Percentiles rank a stretch among this genome's conserved stretches.
Evolutionary conservation across 192 early-diverging fungal species (phyloP).

Genomic region (Coemansia sp.): DNA sequence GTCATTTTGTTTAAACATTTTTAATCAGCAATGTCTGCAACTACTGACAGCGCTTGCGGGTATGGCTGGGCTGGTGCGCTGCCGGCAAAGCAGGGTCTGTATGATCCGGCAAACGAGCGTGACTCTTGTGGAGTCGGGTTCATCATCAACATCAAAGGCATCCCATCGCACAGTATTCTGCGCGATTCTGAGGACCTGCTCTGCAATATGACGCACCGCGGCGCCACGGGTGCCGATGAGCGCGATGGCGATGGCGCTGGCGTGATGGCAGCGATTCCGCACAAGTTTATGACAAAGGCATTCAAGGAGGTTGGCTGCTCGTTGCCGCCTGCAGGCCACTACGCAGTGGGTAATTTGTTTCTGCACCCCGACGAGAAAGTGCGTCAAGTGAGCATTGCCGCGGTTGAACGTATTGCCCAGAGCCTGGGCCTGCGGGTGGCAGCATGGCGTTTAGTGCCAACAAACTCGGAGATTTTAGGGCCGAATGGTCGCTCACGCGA

Average conservation of each 20-base stretch:
- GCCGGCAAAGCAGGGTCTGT: constrained; percentile 83
- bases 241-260: constrained; percentile 99
- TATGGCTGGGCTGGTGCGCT: constrained; percentile 79
- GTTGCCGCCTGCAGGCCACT: constrained; percentile 76
- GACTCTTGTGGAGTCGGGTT: constrained; percentile 98
- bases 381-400: constrained; percentile 65
- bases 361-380: constrained; percentile 70
- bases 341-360: constrained; percentile 97
- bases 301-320: constrained; percentile 60
- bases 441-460: constrained; percentile 89
- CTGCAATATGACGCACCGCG: constrained; percentile 99
- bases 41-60: constrained; percentile 5
- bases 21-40: not conserved
- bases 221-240: constrained; percentile 88
- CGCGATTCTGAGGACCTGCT: constrained; percentile 86
- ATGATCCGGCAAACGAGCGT: constrained; percentile 85
- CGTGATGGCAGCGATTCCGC: constrained; percentile 93
- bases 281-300: constrained; percentile 76
- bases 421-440: constrained; percentile 72
- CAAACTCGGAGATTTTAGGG: constrained; percentile 83
- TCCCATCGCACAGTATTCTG: constrained; percentile 78
- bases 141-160: constrained; percentile 91
- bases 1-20: not conserved
- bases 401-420: constrained; percentile 79
- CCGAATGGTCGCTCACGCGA: constrained; percentile 86